Conservation (phyloP, 1,139 yeast genomes). For the Lodderomyces elongisporus region DNA sequence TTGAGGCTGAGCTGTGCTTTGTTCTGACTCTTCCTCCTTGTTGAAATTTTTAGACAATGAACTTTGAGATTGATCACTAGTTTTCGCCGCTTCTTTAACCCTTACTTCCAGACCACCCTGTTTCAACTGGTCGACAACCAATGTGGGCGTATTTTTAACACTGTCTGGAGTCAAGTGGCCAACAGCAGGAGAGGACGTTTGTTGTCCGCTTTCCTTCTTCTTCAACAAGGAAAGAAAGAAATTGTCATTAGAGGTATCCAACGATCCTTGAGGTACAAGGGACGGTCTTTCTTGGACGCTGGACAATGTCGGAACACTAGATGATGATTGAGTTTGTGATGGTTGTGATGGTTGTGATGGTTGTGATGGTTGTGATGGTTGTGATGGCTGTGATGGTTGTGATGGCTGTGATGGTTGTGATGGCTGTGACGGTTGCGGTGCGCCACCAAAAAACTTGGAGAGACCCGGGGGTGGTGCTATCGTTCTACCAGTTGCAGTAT, state of each 20-base stretch:
- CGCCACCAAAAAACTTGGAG: conserved; percentile 13
- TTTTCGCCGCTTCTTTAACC: too few relatives aligned
- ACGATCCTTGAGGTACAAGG: too few relatives aligned
- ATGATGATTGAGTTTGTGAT: conserved; percentile 5
- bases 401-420: conserved; percentile 5
- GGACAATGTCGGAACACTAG: conserved; percentile 3
- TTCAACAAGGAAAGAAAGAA: conserved; percentile 51
- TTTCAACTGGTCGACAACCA: too few relatives aligned
- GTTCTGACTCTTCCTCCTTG: too few relatives aligned
- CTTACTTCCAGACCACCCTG: too few relatives aligned
- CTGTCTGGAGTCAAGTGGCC: too few relatives aligned
- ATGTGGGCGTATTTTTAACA: too few relatives aligned
- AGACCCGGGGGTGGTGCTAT: conserved; percentile 14
- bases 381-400: conserved; percentile 4
- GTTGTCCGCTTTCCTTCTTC: conserved; percentile 28
- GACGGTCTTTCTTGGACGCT: too few relatives aligned
- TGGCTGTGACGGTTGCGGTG: conserved; percentile 5
- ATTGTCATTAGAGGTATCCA: conserved; percentile 31
- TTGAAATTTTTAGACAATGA: too few relatives aligned
- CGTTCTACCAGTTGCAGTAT: conserved; percentile 4
- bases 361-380: not conserved
- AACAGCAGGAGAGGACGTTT: conserved; percentile 7
- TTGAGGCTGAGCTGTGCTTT: too few relatives aligned
- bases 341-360: conserved; percentile 8
- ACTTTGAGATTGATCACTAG: too few relatives aligned